phyloP scores from a whole-genome alignment of 2,329 filamentous ascomycete genomes.

The Trichoderma sp. region DNA sequence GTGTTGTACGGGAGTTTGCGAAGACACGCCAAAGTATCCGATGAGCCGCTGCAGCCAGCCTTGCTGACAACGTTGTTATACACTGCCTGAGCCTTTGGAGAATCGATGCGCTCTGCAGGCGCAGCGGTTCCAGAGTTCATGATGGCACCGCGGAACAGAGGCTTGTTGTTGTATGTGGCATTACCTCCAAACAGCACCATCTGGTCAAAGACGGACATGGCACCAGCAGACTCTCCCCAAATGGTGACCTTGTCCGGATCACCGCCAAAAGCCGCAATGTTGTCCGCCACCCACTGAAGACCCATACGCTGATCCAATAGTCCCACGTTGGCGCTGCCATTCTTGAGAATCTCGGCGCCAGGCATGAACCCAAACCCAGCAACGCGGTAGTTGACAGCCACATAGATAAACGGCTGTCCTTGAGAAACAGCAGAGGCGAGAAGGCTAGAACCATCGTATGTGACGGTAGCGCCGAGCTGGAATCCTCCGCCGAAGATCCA shows the following conservation, averaged over 20 bases:
- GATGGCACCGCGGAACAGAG: constrained; percentile 74
- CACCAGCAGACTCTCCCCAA: constrained; percentile 72
- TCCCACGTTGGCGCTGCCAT: constrained; percentile 70
- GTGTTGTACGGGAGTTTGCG: constrained; percentile 59
- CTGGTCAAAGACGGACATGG: constrained; percentile 75
- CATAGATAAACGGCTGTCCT: constrained; percentile 65
- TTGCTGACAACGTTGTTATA: constrained; percentile 63
- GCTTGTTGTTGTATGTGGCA: constrained; percentile 71
- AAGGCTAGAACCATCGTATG: constrained; percentile 55
- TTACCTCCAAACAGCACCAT: constrained; percentile 74
- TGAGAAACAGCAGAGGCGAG: constrained; percentile 46
- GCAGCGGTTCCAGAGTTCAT: constrained; percentile 72
- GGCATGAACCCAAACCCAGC: constrained; percentile 74
- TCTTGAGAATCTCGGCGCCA: constrained; percentile 65
- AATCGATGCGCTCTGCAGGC: constrained; percentile 65
- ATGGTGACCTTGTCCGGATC: constrained; percentile 78
- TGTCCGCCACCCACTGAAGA: constrained; percentile 75
- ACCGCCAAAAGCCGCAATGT: constrained; percentile 76
- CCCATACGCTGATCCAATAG: constrained; percentile 72
- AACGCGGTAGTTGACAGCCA: constrained; percentile 76
- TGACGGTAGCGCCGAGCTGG: constrained; percentile 51
- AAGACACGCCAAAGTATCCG: constrained; percentile 66
- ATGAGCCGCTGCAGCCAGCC: constrained; percentile 60
- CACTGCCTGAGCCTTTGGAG: constrained; percentile 62
- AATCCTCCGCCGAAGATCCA: constrained; percentile 73